phyloP scores from a whole-genome alignment of 345 rosid species.

The Aegle marmelos region DNA sequence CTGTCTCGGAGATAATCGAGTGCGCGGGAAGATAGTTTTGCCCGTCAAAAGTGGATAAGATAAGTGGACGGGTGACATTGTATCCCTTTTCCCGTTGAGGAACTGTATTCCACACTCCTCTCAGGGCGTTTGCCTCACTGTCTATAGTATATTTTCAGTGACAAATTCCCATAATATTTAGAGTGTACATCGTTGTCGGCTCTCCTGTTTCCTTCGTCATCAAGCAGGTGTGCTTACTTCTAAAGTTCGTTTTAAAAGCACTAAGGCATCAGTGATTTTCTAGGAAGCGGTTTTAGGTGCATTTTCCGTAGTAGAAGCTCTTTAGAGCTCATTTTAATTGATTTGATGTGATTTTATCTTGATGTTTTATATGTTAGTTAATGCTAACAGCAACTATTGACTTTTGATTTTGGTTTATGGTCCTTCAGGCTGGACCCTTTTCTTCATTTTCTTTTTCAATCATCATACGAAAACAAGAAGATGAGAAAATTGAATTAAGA shows the following conservation, averaged over 20 bases:
- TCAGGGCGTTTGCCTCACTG: background rate
- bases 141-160: too few species aligned
- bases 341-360: background rate
- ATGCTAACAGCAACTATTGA: background rate
- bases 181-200: conserved; percentile 69
- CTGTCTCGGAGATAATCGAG: background rate
- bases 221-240: conserved; percentile 70
- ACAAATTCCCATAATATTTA: too few species aligned
- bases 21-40: background rate
- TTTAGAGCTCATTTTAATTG: background rate
- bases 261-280: background rate
- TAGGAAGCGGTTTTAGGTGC: background rate
- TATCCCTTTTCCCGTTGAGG: too few species aligned
- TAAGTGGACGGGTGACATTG: rapidly evolving
- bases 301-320: background rate
- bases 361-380: background rate
- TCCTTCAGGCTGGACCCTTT: too few species aligned
- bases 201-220: conserved; percentile 71
- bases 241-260: background rate
- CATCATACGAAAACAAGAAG: background rate
- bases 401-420: background rate
- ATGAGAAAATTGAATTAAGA: background rate
- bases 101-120: background rate
- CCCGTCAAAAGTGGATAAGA: too few species aligned
- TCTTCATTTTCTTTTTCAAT: background rate